A percentile compares a stretch with the other conserved stretches of the same genome.
Conservation (phyloP, 2,329 filamentous ascomycete species). For the Curvularia spicifera region DNA sequence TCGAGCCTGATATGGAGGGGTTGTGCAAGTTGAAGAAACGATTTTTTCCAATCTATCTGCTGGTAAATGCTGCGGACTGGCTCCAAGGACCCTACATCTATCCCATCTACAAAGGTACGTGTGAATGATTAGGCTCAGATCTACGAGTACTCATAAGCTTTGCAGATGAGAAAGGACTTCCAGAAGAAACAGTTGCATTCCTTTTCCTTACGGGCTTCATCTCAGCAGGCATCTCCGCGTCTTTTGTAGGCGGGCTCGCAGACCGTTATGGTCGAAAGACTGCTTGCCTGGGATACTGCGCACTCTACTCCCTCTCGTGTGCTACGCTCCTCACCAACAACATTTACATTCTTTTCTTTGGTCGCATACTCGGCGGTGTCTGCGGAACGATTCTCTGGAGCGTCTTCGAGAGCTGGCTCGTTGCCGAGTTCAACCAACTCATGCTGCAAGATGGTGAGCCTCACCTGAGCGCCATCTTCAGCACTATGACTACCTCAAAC, state of each 20-base stretch:
- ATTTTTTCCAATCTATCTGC: constrained; percentile 55
- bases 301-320: constrained; percentile 61
- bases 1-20: constrained; percentile 35
- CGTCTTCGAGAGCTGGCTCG: constrained; percentile 68
- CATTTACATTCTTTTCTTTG: constrained; percentile 57
- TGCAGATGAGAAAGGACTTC: constrained; percentile 54
- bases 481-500: constrained; percentile 58
- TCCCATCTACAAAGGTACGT: constrained; percentile 57
- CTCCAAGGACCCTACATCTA: constrained; percentile 60
- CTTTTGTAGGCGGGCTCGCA: constrained; percentile 57
- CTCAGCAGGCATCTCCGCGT: constrained; percentile 57
- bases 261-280: constrained; percentile 59
- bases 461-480: constrained; percentile 61
- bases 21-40: constrained; percentile 49
- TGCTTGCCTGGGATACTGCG: constrained; percentile 64
- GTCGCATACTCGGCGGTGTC: constrained; percentile 62
- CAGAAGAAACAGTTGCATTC: constrained; percentile 54
- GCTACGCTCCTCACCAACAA: constrained; percentile 58
- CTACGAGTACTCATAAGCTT: constrained; percentile 9
- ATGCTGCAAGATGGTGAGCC: constrained; percentile 53
- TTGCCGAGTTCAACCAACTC: constrained; percentile 62
- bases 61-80: constrained; percentile 57
- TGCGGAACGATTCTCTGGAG: constrained; percentile 64
- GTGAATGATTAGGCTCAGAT: background rate
- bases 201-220: constrained; percentile 55